Percentiles rank a stretch among this genome's conserved stretches.
Evolutionary conservation across 164 flowering plant species (phyloP).

Genomic region (Macadamia tetraphylla): DNA sequence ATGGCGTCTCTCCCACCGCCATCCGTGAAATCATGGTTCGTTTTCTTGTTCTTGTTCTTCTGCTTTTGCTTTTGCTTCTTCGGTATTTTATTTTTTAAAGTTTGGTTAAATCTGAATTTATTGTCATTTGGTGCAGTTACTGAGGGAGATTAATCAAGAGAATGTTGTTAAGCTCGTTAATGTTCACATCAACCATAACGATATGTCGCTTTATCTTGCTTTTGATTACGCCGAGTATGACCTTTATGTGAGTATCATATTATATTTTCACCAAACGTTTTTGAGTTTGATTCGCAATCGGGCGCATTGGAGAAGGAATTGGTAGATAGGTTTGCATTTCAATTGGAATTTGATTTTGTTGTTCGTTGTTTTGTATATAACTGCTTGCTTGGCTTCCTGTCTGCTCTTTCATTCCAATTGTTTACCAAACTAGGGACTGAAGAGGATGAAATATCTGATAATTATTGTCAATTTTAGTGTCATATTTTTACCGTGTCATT

Average conservation of each 20-base stretch:
- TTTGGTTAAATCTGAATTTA: not conserved
- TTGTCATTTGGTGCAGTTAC: constrained; percentile 45
- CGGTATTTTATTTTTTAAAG: not conserved
- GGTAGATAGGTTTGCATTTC: not conserved
- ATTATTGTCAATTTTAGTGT: not conserved
- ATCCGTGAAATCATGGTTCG: constrained; percentile 92
- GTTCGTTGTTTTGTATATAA: not conserved
- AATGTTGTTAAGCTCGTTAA: constrained; percentile 97
- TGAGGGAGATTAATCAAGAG: constrained; percentile 88
- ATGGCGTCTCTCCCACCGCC: constrained; percentile 99
- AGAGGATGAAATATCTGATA: too few species aligned
- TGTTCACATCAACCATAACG: constrained; percentile 88
- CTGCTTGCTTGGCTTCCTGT: not conserved
- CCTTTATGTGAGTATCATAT: constrained; percentile 67
- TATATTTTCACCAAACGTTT: not conserved
- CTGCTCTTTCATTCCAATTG: not conserved
- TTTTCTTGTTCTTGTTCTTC: not conserved
- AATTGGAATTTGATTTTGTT: not conserved
- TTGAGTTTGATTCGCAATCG: not conserved
- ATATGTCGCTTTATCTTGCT: constrained; percentile 95
- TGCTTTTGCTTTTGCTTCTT: not conserved
- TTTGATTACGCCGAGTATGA: constrained; percentile 98
- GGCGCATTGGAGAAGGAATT: not conserved
- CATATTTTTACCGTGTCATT: not conserved
- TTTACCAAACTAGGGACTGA: too few species aligned